Percentiles rank a stretch among this genome's conserved stretches.
These are phyloP conservation scores for Tetrahymena thermophila DNA, from an alignment of 73 alveolate species.

Conservation along the genomic window DNA sequence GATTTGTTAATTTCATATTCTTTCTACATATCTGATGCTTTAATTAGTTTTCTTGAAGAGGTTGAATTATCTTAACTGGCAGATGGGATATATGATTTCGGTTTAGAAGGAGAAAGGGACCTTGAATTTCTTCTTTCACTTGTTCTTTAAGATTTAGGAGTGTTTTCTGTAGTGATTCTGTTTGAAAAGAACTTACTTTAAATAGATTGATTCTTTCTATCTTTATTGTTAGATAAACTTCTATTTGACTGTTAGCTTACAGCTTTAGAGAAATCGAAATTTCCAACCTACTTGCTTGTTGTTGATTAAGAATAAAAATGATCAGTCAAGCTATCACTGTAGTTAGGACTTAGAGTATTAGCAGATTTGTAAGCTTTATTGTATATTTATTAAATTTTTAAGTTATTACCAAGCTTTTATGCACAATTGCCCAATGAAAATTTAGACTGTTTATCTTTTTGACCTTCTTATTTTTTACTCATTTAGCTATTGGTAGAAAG, in stretches of 20 bases:
- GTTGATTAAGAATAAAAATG: neutral
- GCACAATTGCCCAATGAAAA: neutral
- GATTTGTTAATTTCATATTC: neutral
- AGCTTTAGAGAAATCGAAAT: neutral
- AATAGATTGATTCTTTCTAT: neutral
- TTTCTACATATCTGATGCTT: neutral
- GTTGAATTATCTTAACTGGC: neutral
- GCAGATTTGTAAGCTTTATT: neutral
- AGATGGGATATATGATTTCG: neutral
- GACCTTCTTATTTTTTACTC: neutral
- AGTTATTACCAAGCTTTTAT: neutral
- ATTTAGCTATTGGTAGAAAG: neutral
- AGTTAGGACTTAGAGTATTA: neutral
- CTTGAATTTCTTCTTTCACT: neutral
- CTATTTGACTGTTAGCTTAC: neutral
- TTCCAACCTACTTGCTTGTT: neutral
- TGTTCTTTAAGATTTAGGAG: neutral
- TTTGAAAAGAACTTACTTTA: neutral
- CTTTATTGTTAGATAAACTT: neutral
- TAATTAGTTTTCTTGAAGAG: neutral
- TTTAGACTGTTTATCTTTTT: neutral
- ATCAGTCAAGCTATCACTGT: neutral
- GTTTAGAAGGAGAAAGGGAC: neutral
- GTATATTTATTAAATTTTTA: neutral
- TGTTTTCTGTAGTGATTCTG: neutral